Evolutionary conservation across 2,329 filamentous ascomycete genomes (phyloP).

Genomic region (Colletotrichum sp.): DNA sequence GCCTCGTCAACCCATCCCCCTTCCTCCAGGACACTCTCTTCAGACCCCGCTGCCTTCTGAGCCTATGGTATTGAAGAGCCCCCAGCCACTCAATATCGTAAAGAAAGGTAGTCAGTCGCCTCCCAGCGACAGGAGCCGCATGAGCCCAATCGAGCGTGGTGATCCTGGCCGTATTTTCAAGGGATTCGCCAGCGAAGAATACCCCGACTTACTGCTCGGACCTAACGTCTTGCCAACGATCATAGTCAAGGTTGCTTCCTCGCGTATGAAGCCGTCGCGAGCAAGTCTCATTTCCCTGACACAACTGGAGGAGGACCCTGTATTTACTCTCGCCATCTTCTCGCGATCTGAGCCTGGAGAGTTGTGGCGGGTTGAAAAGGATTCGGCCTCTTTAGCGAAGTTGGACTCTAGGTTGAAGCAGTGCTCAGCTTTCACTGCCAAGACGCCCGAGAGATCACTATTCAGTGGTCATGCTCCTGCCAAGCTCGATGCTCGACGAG

Average conservation of each 20-base stretch:
- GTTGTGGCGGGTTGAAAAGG: constrained; percentile 95
- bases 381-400: constrained; percentile 78
- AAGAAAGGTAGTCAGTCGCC: constrained; percentile 37
- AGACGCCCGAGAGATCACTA: constrained; percentile 81
- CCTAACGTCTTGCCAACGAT: constrained; percentile 90
- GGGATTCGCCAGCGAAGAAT: constrained; percentile 84
- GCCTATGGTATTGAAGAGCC: constrained; percentile 40
- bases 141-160: constrained; percentile 48
- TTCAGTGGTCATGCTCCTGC: constrained; percentile 94
- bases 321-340: constrained; percentile 89
- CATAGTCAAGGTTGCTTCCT: constrained; percentile 87
- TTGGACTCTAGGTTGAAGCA: constrained; percentile 84
- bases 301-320: constrained; percentile 86
- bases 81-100: constrained; percentile 43
- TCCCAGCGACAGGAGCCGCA: constrained; percentile 33
- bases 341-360: constrained; percentile 78
- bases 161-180: constrained; percentile 63
- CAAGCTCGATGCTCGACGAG: constrained; percentile 85
- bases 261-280: constrained; percentile 90
- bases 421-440: constrained; percentile 73
- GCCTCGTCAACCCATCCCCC: constrained; percentile 74
- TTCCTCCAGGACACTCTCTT: constrained; percentile 73
- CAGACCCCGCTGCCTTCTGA: constrained; percentile 51
- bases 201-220: constrained; percentile 82
- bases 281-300: constrained; percentile 83